Base-by-base conservation (phyloP, 495 filamentous ascomycete species). In the Penicillium angulare region DNA sequence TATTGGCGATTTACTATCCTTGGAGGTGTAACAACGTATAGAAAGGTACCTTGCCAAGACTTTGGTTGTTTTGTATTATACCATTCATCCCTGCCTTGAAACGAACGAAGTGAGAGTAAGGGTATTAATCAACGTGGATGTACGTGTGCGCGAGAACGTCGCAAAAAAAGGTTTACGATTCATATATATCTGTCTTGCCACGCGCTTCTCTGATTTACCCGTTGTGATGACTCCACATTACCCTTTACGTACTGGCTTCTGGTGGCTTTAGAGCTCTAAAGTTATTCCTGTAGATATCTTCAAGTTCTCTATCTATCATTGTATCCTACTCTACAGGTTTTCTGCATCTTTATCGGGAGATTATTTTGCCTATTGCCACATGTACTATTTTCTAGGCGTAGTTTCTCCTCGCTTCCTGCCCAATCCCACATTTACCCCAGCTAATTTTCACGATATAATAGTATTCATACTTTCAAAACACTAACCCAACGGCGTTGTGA, bases 31-130 rank as follows among this genome's bases (percentile, higher is more conserved):
- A n/a, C n/a, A n/a, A n/a, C n/a, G n/a, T n/a, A n/a, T n/a, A n/a
- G n/a, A n/a, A n/a, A n/a, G n/a, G n/a, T n/a, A n/a, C n/a, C n/a
- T n/a, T n/a, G n/a, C n/a, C n/a, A n/a, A n/a, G n/a, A n/a, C n/a
- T n/a, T n/a, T n/a, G n/a, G n/a, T n/a, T n/a, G n/a, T n/a, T n/a
- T n/a, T n/a, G n/a, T n/a, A n/a, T n/a, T n/a, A n/a, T n/a, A n/a
- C n/a, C n/a, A n/a, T n/a, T n/a, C n/a, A n/a, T n/a, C n/a, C n/a
- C n/a, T 44, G 42, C 42, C 42, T 24, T 44, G 42, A 44, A 44
- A 44, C 24, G 24, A 44, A 44, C 42, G 42, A 44, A 44, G 42
- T 31, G 42, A 44, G 42, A 44, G 42, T 15, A 44, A 44, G 42
- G 42, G 42, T 44, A 44, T 44, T 44, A 44, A 44, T 44, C 42